A percentile compares a stretch with the other conserved stretches of the same genome.
Evolutionary conservation across 2,329 filamentous ascomycete species (phyloP).

Genomic region (Emmonsiellopsis sp.): DNA sequence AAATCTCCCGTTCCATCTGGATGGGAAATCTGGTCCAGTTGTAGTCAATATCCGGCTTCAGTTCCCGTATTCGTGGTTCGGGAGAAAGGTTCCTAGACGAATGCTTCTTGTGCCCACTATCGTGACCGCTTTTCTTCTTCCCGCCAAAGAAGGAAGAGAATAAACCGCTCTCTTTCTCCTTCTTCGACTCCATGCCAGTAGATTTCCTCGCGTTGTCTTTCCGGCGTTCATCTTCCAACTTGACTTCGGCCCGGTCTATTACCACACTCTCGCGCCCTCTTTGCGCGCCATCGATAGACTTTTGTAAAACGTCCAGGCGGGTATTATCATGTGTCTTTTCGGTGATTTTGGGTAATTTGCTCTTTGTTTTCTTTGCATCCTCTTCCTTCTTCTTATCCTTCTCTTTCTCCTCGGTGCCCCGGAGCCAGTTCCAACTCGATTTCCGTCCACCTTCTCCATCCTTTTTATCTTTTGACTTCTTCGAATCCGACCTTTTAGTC

Average conservation of each 20-base stretch:
- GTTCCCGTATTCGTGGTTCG: conserved; percentile 61
- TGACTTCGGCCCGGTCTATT: conserved; percentile 68
- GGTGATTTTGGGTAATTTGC: conserved; percentile 46
- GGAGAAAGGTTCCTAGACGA: conserved; percentile 67
- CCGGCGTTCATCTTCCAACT: conserved; percentile 60
- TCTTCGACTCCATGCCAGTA: conserved; percentile 59
- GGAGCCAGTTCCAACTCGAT: conserved; percentile 65
- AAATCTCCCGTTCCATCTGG: conserved; percentile 90
- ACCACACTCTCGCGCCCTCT: conserved; percentile 65
- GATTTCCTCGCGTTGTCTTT: conserved; percentile 75
- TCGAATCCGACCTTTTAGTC: conserved; percentile 59
- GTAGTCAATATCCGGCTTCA: conserved; percentile 86
- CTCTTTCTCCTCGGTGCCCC: conserved; percentile 63
- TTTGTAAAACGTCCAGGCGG: conserved; percentile 76
- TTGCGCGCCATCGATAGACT: conserved; percentile 60
- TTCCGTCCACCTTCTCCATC: conserved; percentile 63
- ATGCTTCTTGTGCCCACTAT: conserved; percentile 61
- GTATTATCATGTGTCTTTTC: conserved; percentile 61
- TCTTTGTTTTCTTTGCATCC: conserved; percentile 58
- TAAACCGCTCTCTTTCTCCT: conserved; percentile 78
- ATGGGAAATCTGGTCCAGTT: conserved; percentile 94
- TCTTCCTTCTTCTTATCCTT: conserved; percentile 46
- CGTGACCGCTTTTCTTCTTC: conserved; percentile 74
- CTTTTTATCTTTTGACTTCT: conserved; percentile 54
- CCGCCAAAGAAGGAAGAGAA: conserved; percentile 90